A percentile compares a stretch with the other conserved stretches of the same genome.
Conservation (phyloP, 345 rosid genomes). For the Arabis alpina region DNA sequence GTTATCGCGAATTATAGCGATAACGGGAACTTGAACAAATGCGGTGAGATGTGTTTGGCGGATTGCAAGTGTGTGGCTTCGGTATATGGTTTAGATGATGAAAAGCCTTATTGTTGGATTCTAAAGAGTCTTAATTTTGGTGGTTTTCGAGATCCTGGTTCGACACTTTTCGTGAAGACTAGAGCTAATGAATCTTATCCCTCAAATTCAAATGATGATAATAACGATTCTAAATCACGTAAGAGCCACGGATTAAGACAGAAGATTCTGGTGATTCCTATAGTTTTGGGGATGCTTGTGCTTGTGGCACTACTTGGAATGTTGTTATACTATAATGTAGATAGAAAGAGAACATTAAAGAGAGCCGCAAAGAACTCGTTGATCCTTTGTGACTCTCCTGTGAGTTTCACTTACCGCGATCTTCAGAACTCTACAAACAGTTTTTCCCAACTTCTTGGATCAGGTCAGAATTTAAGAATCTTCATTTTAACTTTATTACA, state of each 20-base stretch:
- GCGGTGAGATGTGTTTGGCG: slow-evolving; percentile 76
- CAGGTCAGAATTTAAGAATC: slow-evolving; percentile 51
- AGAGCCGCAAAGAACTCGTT: slow-evolving; percentile 57
- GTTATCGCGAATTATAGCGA: slow-evolving; percentile 76
- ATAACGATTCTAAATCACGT: slow-evolving; percentile 18
- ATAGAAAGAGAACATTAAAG: slow-evolving; percentile 56
- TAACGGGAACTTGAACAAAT: slow-evolving; percentile 49
- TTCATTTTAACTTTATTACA: not conserved
- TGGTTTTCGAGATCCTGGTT: slow-evolving; percentile 75
- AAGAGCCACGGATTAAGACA: slow-evolving; percentile 34
- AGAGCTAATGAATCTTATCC: slow-evolving; percentile 51
- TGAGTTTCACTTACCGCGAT: slow-evolving; percentile 71
- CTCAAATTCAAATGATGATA: slow-evolving; percentile 25
- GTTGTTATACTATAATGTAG: slow-evolving; percentile 66
- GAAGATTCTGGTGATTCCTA: slow-evolving; percentile 66
- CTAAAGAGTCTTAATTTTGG: slow-evolving; percentile 74
- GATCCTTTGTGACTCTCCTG: slow-evolving; percentile 67
- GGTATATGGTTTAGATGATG: slow-evolving; percentile 85
- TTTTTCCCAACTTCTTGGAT: slow-evolving; percentile 78
- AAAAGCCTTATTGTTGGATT: slow-evolving; percentile 90
- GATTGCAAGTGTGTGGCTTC: slow-evolving; percentile 89
- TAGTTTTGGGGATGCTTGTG: slow-evolving; percentile 61
- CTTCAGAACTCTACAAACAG: slow-evolving; percentile 66
- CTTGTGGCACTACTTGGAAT: slow-evolving; percentile 67
- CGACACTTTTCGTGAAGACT: slow-evolving; percentile 77